phyloP scores from a whole-genome alignment of 805 yeast genomes.

The Komagataella phaffii region DNA sequence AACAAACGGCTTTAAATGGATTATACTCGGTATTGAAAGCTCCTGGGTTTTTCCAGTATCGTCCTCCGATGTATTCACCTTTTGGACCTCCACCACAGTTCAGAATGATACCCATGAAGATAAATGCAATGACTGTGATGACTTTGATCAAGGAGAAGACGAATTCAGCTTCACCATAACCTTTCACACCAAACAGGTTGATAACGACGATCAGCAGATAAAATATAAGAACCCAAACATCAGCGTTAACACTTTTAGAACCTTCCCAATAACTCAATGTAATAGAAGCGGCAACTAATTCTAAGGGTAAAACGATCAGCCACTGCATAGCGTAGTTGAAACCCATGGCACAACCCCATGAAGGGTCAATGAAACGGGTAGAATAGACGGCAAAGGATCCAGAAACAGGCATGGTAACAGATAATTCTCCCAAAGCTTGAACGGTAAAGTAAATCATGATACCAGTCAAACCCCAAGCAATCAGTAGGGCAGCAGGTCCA shows the following conservation, averaged over 20 bases:
- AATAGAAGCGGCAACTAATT: conserved; percentile 39
- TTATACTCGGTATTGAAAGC: conserved; percentile 15
- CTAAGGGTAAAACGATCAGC: conserved; percentile 36
- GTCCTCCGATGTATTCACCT: conserved; percentile 28
- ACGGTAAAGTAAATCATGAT: conserved; percentile 43
- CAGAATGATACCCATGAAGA: conserved; percentile 37
- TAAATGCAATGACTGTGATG: conserved; percentile 34
- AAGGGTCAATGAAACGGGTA: conserved; percentile 42
- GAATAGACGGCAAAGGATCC: conserved; percentile 57
- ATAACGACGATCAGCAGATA: conserved; percentile 32
- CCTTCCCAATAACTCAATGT: conserved; percentile 36
- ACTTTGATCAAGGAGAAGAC: conserved; percentile 34
- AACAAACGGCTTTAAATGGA: conserved; percentile 38
- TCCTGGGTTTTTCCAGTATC: conserved; percentile 32
- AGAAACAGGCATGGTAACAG: conserved; percentile 47
- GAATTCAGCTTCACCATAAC: conserved; percentile 43
- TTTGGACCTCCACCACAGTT: conserved; percentile 35
- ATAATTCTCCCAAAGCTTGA: conserved; percentile 49
- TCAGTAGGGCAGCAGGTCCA: conserved; percentile 53
- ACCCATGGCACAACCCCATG: conserved; percentile 52
- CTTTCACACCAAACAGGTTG: conserved; percentile 40
- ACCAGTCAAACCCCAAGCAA: conserved; percentile 41
- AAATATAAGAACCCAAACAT: conserved; percentile 36
- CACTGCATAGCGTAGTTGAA: conserved; percentile 43
- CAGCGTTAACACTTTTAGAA: conserved; percentile 18